Base-by-base conservation (phyloP, 202 grass and related monocot species). In the Panicum hallii region DNA sequence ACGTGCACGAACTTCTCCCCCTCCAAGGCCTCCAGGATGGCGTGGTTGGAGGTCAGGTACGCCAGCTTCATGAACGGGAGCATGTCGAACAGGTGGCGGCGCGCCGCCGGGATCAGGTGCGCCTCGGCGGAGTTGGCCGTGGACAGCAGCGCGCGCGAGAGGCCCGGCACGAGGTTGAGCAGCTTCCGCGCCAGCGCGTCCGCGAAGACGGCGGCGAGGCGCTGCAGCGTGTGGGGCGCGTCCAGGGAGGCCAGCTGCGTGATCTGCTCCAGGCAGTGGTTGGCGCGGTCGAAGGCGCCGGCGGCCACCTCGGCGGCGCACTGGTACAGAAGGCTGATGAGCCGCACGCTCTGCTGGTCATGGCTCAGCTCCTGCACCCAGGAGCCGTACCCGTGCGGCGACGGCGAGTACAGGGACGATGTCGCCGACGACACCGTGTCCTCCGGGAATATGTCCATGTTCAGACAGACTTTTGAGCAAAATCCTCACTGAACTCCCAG, bases 221-320 rank as follows among this genome's bases (percentile, higher is more conserved):
- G 87, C 64, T 90, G 85, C 57, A 91, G 83, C 70, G 85, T 72
- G 82, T 82, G 71, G 0, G 81, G 65, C 57, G 84, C 82, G 63
- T 78, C 87, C 49, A 83, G 82, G 23, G 81, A 87, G 11, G 92
- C 81, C 6, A 89, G 75, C 70, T 80, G 77, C 54, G 76, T 82
- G 78, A 94, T 91, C 36, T 87, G 84, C 78, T 80, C 87, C 0
- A 91, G 87, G 79, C 40, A 87, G 11, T 44, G 38, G 84, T 94
- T 88, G 36, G 92, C 92, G 48, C 57, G 69, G 68, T 88, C 92
- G 16, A 90, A 79, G 7, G 73, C 68, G 36, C 81, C 89, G 20
- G 54, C 19, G 19, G 19, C 54, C 54, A 57, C 84, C 70, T 82
- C 80, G 12, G 74, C 45, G 62, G 89, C 84, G 87, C 92, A 94